Evolutionary conservation across 1,284 basidiomycete genomes (phyloP).

Genomic region (Fomitopsis pinicola): DNA sequence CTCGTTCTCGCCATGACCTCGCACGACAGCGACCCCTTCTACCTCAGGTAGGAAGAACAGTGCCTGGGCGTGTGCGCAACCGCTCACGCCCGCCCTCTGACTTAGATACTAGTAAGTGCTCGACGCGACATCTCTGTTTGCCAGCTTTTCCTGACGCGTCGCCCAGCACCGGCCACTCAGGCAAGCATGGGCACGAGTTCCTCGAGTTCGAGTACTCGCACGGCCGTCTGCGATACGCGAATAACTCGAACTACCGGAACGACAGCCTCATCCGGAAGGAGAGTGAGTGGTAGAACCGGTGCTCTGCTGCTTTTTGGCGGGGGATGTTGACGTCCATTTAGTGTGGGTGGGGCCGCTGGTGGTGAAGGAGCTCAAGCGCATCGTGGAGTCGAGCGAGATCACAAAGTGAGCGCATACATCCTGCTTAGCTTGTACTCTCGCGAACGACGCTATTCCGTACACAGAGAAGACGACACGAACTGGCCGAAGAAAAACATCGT

Average conservation of each 20-base stretch:
- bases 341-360: slow-evolving; percentile 95
- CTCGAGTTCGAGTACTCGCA: slow-evolving; percentile 98
- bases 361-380: slow-evolving; percentile 89
- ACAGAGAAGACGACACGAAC: slow-evolving; percentile 93
- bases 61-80: slow-evolving; percentile 25
- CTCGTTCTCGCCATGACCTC: slow-evolving; percentile 36
- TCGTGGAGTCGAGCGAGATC: slow-evolving; percentile 94
- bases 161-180: slow-evolving; percentile 88
- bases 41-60: slow-evolving; percentile 62
- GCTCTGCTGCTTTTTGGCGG: neutral
- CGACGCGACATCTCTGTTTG: slow-evolving; percentile 1
- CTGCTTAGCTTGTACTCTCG: neutral
- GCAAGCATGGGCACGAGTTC: slow-evolving; percentile 96
- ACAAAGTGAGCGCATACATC: slow-evolving; percentile 64
- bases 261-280: slow-evolving; percentile 98
- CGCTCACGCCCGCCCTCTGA: slow-evolving; percentile 24
- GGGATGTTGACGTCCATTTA: slow-evolving; percentile 27
- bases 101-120: slow-evolving; percentile 78
- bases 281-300: slow-evolving; percentile 55
- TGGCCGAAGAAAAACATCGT: slow-evolving; percentile 99
- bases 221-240: slow-evolving; percentile 94
- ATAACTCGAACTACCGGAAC: slow-evolving; percentile 99
- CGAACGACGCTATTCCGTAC: neutral
- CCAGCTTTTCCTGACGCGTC: neutral
- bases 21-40: slow-evolving; percentile 71